phyloP scores from a whole-genome alignment of 1,284 basidiomycete genomes.

The Neotropicomus parvogracilis region DNA sequence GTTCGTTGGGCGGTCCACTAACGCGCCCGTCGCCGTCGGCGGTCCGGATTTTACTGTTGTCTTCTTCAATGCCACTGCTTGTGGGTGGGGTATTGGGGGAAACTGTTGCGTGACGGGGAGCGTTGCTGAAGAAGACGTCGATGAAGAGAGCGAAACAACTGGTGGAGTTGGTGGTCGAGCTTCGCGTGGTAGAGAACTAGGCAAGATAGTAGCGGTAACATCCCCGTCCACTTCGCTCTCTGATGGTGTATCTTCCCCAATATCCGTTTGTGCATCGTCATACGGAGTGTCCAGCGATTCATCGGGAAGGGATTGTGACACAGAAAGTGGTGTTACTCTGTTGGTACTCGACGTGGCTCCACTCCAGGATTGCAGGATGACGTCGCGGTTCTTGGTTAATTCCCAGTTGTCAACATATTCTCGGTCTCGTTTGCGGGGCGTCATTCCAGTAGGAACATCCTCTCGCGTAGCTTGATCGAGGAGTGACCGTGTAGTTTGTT shows the following conservation, averaged over 20 bases:
- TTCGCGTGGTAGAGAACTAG: conserved; percentile 2
- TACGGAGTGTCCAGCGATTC: conserved; percentile 18
- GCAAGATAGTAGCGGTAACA: conserved; percentile 19
- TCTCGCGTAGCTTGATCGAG: conserved; percentile 56
- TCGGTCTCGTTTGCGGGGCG: conserved; percentile 70
- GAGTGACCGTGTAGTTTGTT: conserved; percentile 49
- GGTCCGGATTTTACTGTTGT: conserved; percentile 21
- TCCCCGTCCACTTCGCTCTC: conserved; percentile 18
- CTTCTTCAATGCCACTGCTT: conserved; percentile 30
- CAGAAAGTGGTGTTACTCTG: conserved; percentile 22
- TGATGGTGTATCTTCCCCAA: conserved; percentile 14
- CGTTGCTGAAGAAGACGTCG: conserved; percentile 37
- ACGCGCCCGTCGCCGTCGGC: conserved; percentile 22
- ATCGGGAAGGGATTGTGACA: conserved; percentile 33
- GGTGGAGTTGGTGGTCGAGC: conserved; percentile 22
- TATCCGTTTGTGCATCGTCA: conserved; percentile 16
- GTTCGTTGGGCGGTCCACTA: conserved; percentile 37
- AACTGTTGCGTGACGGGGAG: conserved; percentile 18
- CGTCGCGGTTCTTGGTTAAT: conserved; percentile 57
- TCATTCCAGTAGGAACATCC: conserved; percentile 62
- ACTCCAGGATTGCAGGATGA: conserved; percentile 51
- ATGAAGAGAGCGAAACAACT: conserved; percentile 35
- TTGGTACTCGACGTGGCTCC: conserved; percentile 28
- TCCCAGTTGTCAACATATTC: conserved; percentile 67
- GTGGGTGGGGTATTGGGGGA: conserved; percentile 13